Conservation (phyloP, 345 rosid genomes). For the Eucalyptus sp. region DNA sequence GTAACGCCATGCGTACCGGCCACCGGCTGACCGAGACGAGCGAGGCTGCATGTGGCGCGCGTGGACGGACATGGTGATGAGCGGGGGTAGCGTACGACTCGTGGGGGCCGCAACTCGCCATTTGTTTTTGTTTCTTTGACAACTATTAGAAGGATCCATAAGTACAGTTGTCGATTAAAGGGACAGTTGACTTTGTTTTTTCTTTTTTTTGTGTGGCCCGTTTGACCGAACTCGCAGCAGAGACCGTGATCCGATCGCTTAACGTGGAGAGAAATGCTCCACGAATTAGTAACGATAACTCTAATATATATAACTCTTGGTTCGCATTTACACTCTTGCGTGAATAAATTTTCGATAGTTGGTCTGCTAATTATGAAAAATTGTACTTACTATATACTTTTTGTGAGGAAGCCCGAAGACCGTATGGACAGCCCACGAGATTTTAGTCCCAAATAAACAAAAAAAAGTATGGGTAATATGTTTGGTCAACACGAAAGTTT, state of each 20-base stretch:
- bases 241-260: neutral
- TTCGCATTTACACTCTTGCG: neutral
- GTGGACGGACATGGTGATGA: neutral
- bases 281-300: neutral
- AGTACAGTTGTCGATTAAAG: neutral
- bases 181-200: neutral
- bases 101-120: neutral
- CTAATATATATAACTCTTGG: neutral
- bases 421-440: neutral
- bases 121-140: neutral
- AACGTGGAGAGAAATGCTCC: neutral
- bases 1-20: neutral
- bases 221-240: neutral
- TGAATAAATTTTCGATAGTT: neutral
- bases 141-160: neutral
- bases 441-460: neutral
- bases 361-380: neutral
- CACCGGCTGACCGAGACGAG: neutral
- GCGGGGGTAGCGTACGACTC: neutral
- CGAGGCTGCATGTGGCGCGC: neutral
- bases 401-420: neutral
- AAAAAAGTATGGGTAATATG: neutral
- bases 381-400: neutral
- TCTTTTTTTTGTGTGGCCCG: neutral
- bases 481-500: neutral